phyloP scores from a whole-genome alignment of 306 rosid species.

The Vachellia pachyceras region DNA sequence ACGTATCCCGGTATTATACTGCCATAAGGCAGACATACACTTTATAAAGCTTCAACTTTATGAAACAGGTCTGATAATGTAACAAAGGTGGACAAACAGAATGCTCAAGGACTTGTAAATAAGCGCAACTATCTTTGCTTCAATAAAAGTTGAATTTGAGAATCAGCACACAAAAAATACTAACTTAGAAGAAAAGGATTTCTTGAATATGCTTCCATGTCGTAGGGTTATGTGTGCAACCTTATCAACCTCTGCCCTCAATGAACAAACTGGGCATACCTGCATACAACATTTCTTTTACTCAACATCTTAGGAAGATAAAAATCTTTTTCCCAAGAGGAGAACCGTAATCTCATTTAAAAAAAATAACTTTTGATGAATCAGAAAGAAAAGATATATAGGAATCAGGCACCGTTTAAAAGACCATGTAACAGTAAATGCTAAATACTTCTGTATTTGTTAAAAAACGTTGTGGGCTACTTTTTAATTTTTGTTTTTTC shows the following conservation, averaged over 20 bases:
- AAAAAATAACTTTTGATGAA: neutral
- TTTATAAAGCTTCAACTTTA: neutral
- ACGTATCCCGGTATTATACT: neutral
- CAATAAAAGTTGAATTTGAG: slow-evolving; percentile 20
- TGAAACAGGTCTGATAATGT: slow-evolving; percentile 30
- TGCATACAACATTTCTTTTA: slow-evolving; percentile 47
- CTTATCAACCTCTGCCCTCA: slow-evolving; percentile 95
- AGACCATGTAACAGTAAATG: neutral
- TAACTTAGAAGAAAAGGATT: slow-evolving; percentile 50
- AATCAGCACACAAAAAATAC: slow-evolving; percentile 23
- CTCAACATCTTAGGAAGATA: neutral
- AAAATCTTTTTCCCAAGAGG: neutral
- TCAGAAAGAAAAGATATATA: neutral
- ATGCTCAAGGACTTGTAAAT: slow-evolving; percentile 18
- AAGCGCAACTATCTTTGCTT: slow-evolving; percentile 28
- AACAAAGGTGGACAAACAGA: slow-evolving; percentile 9
- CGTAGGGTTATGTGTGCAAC: slow-evolving; percentile 87
- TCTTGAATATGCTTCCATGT: slow-evolving; percentile 92
- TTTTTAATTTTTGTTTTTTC: too few species aligned
- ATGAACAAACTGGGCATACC: slow-evolving; percentile 94
- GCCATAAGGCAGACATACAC: neutral
- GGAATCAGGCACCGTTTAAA: neutral
- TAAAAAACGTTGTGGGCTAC: neutral
- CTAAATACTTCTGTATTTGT: neutral
- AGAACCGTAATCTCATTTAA: slow-evolving; percentile 1